Percentiles rank a stretch among this genome's conserved stretches.
Conservation (phyloP, 2,329 filamentous ascomycete genomes). For the Penicillium capsulatum region DNA sequence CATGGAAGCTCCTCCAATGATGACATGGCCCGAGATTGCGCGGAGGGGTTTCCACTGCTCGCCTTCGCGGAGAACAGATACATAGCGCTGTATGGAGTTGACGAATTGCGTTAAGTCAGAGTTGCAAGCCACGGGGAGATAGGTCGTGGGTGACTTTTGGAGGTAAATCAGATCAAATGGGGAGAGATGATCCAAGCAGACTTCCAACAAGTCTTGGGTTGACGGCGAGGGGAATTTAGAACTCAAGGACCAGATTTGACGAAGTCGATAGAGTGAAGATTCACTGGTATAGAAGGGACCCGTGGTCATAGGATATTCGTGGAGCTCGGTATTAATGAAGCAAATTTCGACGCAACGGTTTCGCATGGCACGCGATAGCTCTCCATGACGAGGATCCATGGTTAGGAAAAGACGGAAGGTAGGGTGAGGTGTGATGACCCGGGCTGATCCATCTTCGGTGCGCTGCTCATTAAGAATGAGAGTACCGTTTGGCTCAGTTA, state of each 20-base stretch:
- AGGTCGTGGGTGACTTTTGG: conserved; percentile 27
- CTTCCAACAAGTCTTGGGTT: conserved; percentile 22
- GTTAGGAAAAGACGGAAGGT: conserved; percentile 92
- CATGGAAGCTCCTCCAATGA: conserved; percentile 25
- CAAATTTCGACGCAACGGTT: conserved; percentile 91
- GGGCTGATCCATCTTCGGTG: conserved; percentile 72
- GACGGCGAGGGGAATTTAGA: conserved; percentile 7
- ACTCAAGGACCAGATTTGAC: conserved; percentile 31
- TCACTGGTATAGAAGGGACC: conserved; percentile 38
- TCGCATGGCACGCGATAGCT: conserved; percentile 92
- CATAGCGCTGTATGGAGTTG: conserved; percentile 29
- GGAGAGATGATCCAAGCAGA: conserved; percentile 38
- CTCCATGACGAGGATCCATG: conserved; percentile 85
- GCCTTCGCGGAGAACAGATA: conserved; percentile 31
- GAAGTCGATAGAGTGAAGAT: conserved; percentile 39
- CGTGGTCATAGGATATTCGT: conserved; percentile 11
- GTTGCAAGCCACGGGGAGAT: conserved; percentile 17
- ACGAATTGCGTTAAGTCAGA: conserved; percentile 9
- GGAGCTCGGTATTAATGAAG: conserved; percentile 50
- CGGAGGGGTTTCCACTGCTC: conserved; percentile 28
- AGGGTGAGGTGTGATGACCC: conserved; percentile 74
- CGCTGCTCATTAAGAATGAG: conserved; percentile 93
- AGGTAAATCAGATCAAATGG: conserved; percentile 32
- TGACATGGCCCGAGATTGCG: conserved; percentile 17
- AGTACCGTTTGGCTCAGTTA: conserved; percentile 84